A percentile compares a stretch with the other conserved stretches of the same genome.
Evolutionary conservation across 352 stramenopile species (phyloP).

Genomic region (Globisporangium alternatum): DNA sequence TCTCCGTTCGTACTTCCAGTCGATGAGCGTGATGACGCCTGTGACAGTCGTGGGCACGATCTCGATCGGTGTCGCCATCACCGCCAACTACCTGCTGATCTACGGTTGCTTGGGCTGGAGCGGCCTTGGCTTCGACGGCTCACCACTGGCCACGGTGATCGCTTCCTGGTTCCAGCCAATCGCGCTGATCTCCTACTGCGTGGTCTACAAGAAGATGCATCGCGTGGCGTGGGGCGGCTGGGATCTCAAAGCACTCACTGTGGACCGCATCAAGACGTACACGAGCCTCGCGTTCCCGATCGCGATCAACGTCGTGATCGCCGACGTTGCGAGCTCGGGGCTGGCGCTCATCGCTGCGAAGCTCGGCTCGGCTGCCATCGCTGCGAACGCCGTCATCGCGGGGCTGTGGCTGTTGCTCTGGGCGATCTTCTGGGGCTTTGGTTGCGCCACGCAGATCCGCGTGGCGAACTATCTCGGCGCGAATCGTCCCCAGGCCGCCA

Average conservation of each 20-base stretch:
- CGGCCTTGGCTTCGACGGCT: too few relatives aligned
- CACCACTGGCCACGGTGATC: conserved; percentile 2
- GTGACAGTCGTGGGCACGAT: background rate
- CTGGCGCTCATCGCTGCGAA: conserved; percentile 37
- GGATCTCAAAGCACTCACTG: background rate
- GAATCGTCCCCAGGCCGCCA: conserved; percentile 14
- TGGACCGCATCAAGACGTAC: background rate
- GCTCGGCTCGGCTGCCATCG: conserved; percentile 34
- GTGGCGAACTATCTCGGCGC: conserved; percentile 19
- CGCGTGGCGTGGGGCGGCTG: background rate
- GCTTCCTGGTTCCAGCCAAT: conserved; percentile 38
- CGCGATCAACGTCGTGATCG: conserved; percentile 26
- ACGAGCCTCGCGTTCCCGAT: conserved; percentile 24
- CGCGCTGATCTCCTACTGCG: background rate
- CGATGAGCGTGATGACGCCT: background rate
- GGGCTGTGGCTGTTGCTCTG: conserved; percentile 59
- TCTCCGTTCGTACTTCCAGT: background rate
- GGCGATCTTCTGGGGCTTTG: conserved; percentile 44
- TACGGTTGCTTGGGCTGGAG: too few relatives aligned
- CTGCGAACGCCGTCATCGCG: conserved; percentile 47
- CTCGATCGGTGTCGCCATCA: background rate
- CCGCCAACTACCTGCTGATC: background rate
- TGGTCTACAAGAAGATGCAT: conserved; percentile 1
- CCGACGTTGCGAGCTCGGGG: conserved; percentile 32
- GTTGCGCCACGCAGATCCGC: conserved; percentile 18